Percentiles rank a stretch among this genome's conserved stretches.
Evolutionary conservation across 2,329 filamentous ascomycete genomes (phyloP).

Genomic region (Claviceps sp.): DNA sequence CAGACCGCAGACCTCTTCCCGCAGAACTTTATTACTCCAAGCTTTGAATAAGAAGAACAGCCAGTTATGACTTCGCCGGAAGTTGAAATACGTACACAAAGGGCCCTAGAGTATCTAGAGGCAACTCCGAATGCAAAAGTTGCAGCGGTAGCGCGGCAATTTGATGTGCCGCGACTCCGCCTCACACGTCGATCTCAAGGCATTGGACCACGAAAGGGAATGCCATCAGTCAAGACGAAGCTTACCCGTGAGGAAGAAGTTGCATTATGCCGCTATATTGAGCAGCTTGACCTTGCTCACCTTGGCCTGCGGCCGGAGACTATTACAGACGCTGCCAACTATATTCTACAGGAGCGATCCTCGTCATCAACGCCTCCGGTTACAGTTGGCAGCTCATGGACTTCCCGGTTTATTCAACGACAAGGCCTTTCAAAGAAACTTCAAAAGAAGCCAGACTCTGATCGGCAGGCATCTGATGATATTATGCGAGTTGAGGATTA

Average conservation of each 20-base stretch:
- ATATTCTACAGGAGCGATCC: background rate
- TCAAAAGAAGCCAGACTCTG: background rate
- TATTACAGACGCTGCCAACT: background rate
- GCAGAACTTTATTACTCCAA: too few species aligned
- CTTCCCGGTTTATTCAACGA: background rate
- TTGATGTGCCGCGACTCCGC: background rate
- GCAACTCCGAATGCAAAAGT: background rate
- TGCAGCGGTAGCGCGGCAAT: background rate
- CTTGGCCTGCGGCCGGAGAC: background rate
- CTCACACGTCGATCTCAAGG: background rate
- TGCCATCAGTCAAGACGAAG: background rate
- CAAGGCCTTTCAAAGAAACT: background rate
- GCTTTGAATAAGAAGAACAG: too few species aligned
- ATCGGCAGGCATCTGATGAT: background rate
- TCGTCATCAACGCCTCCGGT: background rate
- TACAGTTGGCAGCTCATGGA: background rate
- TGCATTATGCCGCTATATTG: background rate
- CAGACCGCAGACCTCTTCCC: too few species aligned
- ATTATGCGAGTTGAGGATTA: background rate
- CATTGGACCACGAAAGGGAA: background rate
- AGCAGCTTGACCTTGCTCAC: background rate
- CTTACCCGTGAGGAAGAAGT: background rate
- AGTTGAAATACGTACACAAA: background rate
- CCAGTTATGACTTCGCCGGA: background rate
- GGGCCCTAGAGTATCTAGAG: background rate